phyloP scores from a whole-genome alignment of 179 eudicot genomes.

The Silene noctiflora region DNA sequence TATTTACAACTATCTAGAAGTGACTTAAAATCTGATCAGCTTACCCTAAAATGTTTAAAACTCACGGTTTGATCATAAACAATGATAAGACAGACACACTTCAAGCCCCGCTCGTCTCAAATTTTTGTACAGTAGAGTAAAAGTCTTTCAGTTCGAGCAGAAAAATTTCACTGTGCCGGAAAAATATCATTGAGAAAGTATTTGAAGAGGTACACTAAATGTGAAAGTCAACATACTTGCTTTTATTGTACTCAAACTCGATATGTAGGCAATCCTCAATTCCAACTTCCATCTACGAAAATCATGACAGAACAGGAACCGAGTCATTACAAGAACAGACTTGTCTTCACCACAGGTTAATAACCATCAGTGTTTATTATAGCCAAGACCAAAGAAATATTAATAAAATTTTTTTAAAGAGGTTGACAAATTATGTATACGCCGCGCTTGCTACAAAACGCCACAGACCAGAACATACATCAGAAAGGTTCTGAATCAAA shows the following conservation, averaged over 20 bases:
- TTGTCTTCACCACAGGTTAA: background rate
- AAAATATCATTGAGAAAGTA: background rate
- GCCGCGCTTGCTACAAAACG: background rate
- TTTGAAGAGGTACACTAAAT: background rate
- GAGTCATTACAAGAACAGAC: background rate
- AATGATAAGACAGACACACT: background rate
- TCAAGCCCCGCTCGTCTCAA: background rate
- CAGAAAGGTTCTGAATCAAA: background rate
- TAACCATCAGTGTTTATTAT: too few species aligned
- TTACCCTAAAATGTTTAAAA: background rate
- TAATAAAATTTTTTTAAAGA: background rate
- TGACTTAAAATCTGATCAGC: background rate
- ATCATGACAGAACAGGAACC: slow-evolving; percentile 2
- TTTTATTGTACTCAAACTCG: slow-evolving; percentile 94
- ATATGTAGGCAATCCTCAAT: slow-evolving; percentile 96
- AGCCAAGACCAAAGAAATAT: background rate
- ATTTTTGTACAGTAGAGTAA: background rate
- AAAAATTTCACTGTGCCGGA: background rate
- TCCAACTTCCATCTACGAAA: slow-evolving; percentile 94
- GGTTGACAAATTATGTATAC: background rate
- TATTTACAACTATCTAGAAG: background rate
- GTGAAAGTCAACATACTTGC: slow-evolving; percentile 65
- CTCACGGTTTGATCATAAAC: background rate
- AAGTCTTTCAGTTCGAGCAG: background rate
- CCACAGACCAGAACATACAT: background rate